Conservation (phyloP, 2,329 filamentous ascomycete genomes). For the Arthrinium phaeospermum region DNA sequence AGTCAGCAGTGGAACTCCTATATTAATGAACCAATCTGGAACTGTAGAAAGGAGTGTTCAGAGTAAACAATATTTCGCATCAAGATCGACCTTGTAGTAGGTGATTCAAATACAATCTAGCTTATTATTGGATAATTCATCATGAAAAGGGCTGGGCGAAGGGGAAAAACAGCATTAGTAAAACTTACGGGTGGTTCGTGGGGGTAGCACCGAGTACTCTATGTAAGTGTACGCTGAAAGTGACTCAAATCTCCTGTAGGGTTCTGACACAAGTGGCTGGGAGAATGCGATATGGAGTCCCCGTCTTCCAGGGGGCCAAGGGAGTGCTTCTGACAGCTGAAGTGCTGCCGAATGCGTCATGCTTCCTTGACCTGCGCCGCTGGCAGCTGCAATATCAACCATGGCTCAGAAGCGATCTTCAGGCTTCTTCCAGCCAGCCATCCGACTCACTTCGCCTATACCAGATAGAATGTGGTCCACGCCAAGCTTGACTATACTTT, state of each 20-base stretch:
- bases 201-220: neutral
- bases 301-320: constrained; percentile 12
- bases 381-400: constrained; percentile 18
- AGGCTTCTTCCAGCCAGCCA: constrained; percentile 48
- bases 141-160: constrained; percentile 6
- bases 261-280: neutral
- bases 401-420: constrained; percentile 42
- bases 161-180: neutral
- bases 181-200: neutral
- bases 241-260: neutral
- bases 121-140: constrained; percentile 9
- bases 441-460: constrained; percentile 52
- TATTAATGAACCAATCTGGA: neutral
- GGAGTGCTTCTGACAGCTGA: neutral
- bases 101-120: constrained; percentile 16
- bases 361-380: constrained; percentile 20
- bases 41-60: neutral
- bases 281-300: neutral
- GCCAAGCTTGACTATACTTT: constrained; percentile 70
- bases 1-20: neutral
- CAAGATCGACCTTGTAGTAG: neutral
- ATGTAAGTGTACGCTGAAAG: neutral
- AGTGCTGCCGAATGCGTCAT: neutral
- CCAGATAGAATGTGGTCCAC: constrained; percentile 62
- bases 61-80: constrained; percentile 16